phyloP scores from a whole-genome alignment of 441 rosid species.

The Erysimum cheiri region DNA sequence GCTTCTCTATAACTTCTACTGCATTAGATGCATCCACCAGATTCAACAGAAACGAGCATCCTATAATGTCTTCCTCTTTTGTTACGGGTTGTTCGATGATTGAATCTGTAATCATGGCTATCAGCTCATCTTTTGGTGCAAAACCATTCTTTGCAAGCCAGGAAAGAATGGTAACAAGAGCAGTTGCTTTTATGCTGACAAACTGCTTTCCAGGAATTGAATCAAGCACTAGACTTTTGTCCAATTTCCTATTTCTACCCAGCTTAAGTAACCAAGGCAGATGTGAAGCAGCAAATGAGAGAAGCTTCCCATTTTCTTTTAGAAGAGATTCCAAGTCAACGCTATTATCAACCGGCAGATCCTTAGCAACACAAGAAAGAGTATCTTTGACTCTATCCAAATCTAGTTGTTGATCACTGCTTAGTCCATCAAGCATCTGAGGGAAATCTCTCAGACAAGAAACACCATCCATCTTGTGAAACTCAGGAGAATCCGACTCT shows the following conservation, averaged over 20 bases:
- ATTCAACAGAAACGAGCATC: slow-evolving; percentile 89
- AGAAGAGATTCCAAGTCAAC: slow-evolving; percentile 66
- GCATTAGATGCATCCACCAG: slow-evolving; percentile 89
- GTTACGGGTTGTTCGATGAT: slow-evolving; percentile 85
- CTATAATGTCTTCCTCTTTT: slow-evolving; percentile 85
- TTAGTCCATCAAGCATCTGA: slow-evolving; percentile 54
- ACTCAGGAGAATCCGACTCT: slow-evolving; percentile 58
- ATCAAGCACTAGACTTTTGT: slow-evolving; percentile 55
- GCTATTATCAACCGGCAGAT: slow-evolving; percentile 61
- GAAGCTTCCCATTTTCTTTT: slow-evolving; percentile 77
- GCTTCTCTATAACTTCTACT: slow-evolving; percentile 93
- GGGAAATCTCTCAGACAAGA: slow-evolving; percentile 57
- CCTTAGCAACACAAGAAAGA: slow-evolving; percentile 70
- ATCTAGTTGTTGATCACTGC: slow-evolving; percentile 54
- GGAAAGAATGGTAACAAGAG: slow-evolving; percentile 72
- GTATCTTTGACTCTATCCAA: slow-evolving; percentile 54
- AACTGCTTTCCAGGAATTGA: slow-evolving; percentile 67
- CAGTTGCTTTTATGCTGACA: slow-evolving; percentile 69
- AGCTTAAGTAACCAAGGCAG: slow-evolving; percentile 96
- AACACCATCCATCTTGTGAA: slow-evolving; percentile 52
- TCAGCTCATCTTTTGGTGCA: slow-evolving; percentile 85
- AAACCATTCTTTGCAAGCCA: slow-evolving; percentile 93
- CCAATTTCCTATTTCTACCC: slow-evolving; percentile 56
- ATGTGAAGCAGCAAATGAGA: slow-evolving; percentile 74
- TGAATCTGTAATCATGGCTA: slow-evolving; percentile 81